phyloP scores from a whole-genome alignment of 2,329 filamentous ascomycete genomes.

The Polytolypa hystricis region DNA sequence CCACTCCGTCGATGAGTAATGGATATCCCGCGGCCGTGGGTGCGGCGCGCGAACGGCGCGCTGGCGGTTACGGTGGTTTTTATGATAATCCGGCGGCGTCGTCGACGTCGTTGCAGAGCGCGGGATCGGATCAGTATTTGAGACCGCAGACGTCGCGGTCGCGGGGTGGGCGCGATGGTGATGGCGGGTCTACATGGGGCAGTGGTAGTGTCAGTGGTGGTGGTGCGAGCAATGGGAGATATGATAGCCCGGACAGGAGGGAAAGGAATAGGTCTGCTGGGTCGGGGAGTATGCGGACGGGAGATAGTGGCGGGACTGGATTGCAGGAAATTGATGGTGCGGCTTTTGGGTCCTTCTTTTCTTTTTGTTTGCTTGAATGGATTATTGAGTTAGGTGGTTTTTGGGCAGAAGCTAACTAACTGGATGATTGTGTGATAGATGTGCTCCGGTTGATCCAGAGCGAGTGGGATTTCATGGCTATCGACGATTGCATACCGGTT shows the following conservation, averaged over 20 bases:
- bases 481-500: conserved; percentile 79
- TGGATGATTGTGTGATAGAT: conserved; percentile 26
- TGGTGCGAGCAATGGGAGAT: conserved; percentile 1
- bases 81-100: conserved; percentile 15
- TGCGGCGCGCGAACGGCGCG: conserved; percentile 24
- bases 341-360: not conserved
- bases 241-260: conserved; percentile 8
- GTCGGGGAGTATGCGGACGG: not conserved
- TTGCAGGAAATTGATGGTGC: conserved; percentile 28
- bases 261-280: conserved; percentile 15
- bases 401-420: conserved; percentile 1
- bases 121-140: not conserved
- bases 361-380: not conserved
- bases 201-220: not conserved
- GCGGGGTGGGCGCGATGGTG: not conserved
- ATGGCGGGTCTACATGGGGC: not conserved
- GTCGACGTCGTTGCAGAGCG: conserved; percentile 6
- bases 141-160: conserved; percentile 1
- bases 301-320: conserved; percentile 14
- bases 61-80: conserved; percentile 36
- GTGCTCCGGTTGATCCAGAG: conserved; percentile 72
- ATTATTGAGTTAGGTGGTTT: not conserved
- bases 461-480: conserved; percentile 88
- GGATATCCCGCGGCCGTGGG: not conserved
- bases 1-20: conserved; percentile 4